Evolutionary conservation across 2,329 filamentous ascomycete species (phyloP), one percentile per base, ranked within the genome.

Genomic region (Calonectria multiphialidica): DNA sequence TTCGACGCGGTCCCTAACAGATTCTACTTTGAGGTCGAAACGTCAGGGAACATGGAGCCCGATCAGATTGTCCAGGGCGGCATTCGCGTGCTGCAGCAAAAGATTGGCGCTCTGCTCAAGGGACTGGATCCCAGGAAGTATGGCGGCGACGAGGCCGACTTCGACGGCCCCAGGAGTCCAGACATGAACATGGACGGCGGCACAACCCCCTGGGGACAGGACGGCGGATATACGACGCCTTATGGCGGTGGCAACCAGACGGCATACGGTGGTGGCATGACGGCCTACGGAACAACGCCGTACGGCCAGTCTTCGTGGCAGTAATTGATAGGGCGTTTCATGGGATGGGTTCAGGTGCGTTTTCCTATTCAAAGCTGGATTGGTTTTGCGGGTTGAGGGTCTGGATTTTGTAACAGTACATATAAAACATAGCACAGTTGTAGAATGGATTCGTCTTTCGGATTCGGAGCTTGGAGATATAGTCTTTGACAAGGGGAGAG

Each of bases 1-100:
- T 98, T 95, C 84, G 93, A 98, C 79, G 96, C 95, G 12, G 90
- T 93, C 25, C 96, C 97, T 6, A 89, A 88, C 73, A 91, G 91
- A 76, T 99, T 98, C 88, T 99, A 98, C 87, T 94, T 96, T 80
- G 95, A 98, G 81, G 93, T 99, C 57, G 97, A 99, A 84, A 93
- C 94, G 57, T 93, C 94, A 44, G 97, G 97, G 42, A 94, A 93
- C 78, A 91, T 98, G 72, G 94, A 97, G 35, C 96, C 97, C 0
- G 96, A 99, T 80, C 90, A 92, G 74, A 97, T 98, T 78, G 92
- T 99, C 64, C 93, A 96, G 79, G 92, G 95, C 79, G 96, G 95
- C 40, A 98, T 99, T 83, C 92, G 93, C 75, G 93, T 95, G 33
- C 87, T 99, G 68, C 97, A 98, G 83, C 91, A 93, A 77, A 99